Percentiles rank a stretch among this genome's conserved stretches.
These are phyloP conservation scores for Solanum peruvianum DNA, from an alignment of 257 asterid species.

Conservation along the genomic window DNA sequence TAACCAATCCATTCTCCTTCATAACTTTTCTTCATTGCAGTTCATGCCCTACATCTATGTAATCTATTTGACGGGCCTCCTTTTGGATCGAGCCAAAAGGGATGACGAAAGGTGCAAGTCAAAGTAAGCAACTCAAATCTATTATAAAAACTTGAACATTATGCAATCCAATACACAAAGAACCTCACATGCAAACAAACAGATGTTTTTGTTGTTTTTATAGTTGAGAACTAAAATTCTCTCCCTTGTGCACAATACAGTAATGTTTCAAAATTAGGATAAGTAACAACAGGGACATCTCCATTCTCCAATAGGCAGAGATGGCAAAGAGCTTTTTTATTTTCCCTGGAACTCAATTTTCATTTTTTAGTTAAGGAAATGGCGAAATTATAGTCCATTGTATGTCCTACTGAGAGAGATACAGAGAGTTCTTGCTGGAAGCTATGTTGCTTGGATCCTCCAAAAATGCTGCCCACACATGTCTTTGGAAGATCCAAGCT, in stretches of 20 bases:
- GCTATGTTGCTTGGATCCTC: neutral
- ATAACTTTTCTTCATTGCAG: conserved; percentile 26
- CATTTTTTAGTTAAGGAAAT: neutral
- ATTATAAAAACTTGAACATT: neutral
- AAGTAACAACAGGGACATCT: neutral
- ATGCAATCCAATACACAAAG: neutral
- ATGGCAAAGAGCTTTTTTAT: neutral
- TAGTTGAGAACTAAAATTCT: neutral
- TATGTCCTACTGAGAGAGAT: neutral
- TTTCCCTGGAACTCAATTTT: neutral
- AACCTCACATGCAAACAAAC: neutral
- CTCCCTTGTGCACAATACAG: neutral
- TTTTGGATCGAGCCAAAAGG: conserved; percentile 84
- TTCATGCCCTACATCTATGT: conserved; percentile 89
- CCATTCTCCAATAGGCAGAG: neutral
- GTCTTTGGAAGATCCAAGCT: neutral
- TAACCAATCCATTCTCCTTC: neutral
- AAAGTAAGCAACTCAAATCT: conserved; percentile 44
- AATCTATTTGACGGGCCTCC: conserved; percentile 76
- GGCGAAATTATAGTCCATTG: neutral
- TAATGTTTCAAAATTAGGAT: neutral
- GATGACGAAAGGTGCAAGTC: conserved; percentile 89
- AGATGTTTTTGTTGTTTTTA: neutral
- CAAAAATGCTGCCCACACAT: neutral
- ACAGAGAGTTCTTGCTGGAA: neutral